Evolutionary conservation across 148 eudicot species (phyloP), one percentile per base, ranked within the genome.

Genomic region (Spergularia bocconei): DNA sequence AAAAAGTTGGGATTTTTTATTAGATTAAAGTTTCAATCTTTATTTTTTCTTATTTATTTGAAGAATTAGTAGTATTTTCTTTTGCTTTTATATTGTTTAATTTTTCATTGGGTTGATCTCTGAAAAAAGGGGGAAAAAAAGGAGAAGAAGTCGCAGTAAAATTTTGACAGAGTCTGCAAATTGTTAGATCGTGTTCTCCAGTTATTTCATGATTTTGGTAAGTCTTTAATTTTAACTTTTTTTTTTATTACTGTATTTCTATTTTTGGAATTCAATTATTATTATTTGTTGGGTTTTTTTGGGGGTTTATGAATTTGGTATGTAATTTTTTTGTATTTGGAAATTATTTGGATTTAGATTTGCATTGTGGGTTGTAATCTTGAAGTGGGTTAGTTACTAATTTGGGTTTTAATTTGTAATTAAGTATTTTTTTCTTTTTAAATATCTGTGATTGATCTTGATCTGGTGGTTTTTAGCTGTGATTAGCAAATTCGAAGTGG

Each of bases 381-480:
- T 36, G 39, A 61, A 44, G 41, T 73, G 68, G 76, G 76, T 14
- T 50, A 8, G 50, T 73, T 61, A 20, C 14, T 15, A 55, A 29
- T 4, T 29, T 63, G 54, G 25, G 16, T 17, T 73, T 62, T 48
- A 21, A 62, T 73, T 73, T 50, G 23, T 44, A 50, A 48, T 29
- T 17, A 62, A 61, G 55, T 13, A 13, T 41, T 59, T 21, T 69
- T 23, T 23, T 29, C 36, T 29, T 29, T 29, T 29, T 29, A 29
- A 29, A 29, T 29, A 44, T 44, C 10, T 6, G 48, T 44, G 48
- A 4, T 73, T 73, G 58, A 61, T 44, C 59, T 48, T 23, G 76
- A 73, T 73, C 76, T 60, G 11, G 19, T 61, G 56, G 54, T 48
- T 70, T 29, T 70, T n/a, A 55, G 68, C 57, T 62, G 13, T 73